These are phyloP conservation scores for Geranomyces variabilis DNA, from an alignment of 192 early-diverging fungal genomes.

Conservation along the genomic window DNA sequence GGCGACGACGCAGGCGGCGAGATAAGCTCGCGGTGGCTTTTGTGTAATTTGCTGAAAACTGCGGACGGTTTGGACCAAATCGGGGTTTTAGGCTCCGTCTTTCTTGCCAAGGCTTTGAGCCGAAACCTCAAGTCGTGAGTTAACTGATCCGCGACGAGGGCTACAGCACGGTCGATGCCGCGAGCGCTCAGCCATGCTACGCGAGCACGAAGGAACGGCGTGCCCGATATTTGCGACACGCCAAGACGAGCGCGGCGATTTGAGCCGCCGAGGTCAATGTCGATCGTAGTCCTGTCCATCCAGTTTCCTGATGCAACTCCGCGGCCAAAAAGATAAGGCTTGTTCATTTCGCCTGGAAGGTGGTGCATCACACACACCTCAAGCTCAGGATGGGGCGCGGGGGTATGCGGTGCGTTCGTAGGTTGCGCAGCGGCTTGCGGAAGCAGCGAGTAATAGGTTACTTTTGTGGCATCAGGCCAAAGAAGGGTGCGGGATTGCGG, in stretches of 20 bases:
- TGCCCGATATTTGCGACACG: too few relatives aligned
- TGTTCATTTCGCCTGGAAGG: slow-evolving; percentile 13
- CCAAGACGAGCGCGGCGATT: too few relatives aligned
- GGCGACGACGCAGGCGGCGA: not conserved
- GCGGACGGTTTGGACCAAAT: slow-evolving; percentile 10
- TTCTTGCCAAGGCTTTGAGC: slow-evolving; percentile 29
- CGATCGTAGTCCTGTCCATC: slow-evolving; percentile 1
- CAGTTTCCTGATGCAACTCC: not conserved
- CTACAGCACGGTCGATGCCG: slow-evolving; percentile 4
- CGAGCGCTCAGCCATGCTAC: not conserved
- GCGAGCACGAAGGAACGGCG: too few relatives aligned
- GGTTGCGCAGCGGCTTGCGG: not conserved
- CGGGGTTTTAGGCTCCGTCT: not conserved
- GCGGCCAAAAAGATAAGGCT: slow-evolving; percentile 15
- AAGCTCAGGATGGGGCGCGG: slow-evolving; percentile 3
- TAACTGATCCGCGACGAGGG: slow-evolving; percentile 33
- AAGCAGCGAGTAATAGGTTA: not conserved
- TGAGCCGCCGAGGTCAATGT: slow-evolving; percentile 1
- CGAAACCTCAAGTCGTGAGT: slow-evolving; percentile 36
- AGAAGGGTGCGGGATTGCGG: slow-evolving; percentile 18
- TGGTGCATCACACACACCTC: slow-evolving; percentile 29
- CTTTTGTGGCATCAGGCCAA: not conserved
- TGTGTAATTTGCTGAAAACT: slow-evolving; percentile 30
- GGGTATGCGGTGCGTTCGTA: not conserved
- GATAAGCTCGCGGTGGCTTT: slow-evolving; percentile 1